Conservation (phyloP, 1,139 yeast species). For the Geotrichum phurueaensis region DNA sequence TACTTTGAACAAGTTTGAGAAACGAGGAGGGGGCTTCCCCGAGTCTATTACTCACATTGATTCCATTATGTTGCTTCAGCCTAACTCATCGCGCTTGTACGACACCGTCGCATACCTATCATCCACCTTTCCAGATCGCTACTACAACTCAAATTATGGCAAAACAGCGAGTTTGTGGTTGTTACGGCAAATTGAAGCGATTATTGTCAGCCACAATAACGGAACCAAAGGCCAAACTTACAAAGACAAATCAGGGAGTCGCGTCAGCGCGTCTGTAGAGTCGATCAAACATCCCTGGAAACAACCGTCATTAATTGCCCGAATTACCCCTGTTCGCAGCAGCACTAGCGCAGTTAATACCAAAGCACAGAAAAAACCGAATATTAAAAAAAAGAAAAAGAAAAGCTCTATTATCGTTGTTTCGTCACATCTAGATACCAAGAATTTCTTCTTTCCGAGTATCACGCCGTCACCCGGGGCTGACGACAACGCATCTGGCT, state of each 20-base stretch:
- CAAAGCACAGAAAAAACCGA: background rate
- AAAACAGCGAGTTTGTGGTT: slow-evolving; percentile 71
- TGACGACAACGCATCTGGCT: slow-evolving; percentile 91
- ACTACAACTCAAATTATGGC: slow-evolving; percentile 70
- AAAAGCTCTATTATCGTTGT: slow-evolving; percentile 52
- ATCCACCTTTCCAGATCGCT: slow-evolving; percentile 64
- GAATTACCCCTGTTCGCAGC: background rate
- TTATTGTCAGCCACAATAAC: slow-evolving; percentile 38
- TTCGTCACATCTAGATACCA: slow-evolving; percentile 89
- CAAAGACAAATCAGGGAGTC: slow-evolving; percentile 24
- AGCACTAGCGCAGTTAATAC: background rate
- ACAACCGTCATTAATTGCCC: slow-evolving; percentile 1
- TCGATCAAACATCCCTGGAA: background rate
- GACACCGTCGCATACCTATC: slow-evolving; percentile 27
- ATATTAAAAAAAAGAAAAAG: background rate
- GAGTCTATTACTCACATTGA: background rate
- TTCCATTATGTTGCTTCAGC: background rate
- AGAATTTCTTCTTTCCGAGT: slow-evolving; percentile 67
- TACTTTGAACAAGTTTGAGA: background rate
- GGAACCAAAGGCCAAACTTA: background rate
- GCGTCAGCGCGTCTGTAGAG: background rate
- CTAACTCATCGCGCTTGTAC: background rate
- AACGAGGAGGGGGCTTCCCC: background rate
- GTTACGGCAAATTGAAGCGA: slow-evolving; percentile 41
- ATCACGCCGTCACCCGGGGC: slow-evolving; percentile 84